Evolutionary conservation across 495 filamentous ascomycete species (phyloP).

Genomic region (Penicillium silybi): DNA sequence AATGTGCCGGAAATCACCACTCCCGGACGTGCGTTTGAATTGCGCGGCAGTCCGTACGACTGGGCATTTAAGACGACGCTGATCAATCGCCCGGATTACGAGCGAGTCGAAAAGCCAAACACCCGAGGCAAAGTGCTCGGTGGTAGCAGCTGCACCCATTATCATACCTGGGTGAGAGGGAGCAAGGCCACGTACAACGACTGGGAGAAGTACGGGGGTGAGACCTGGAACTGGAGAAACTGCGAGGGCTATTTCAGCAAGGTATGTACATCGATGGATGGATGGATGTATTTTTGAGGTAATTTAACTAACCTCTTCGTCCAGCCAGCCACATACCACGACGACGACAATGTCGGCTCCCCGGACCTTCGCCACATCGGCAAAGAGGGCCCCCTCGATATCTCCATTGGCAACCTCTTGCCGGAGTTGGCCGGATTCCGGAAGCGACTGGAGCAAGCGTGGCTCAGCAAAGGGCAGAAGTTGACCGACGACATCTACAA

Average conservation of each 20-base stretch:
- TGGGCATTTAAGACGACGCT: constrained; percentile 55
- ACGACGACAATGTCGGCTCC: constrained; percentile 30
- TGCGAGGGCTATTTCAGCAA: constrained; percentile 38
- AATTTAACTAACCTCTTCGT: no score
- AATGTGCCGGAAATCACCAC: constrained; percentile 39
- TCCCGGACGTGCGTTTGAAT: constrained; percentile 29
- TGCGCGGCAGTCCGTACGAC: constrained; percentile 35
- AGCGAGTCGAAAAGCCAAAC: constrained; percentile 54
- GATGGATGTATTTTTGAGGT: no score
- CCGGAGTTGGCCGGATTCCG: constrained; percentile 45
- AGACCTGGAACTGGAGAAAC: constrained; percentile 49
- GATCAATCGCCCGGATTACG: constrained; percentile 50
- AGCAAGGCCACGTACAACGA: constrained; percentile 46
- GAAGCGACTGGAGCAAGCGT: constrained; percentile 44
- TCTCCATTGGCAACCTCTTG: constrained; percentile 45
- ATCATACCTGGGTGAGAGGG: constrained; percentile 49
- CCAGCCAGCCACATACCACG: constrained; percentile 47
- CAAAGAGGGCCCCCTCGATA: constrained; percentile 33
- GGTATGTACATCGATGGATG: no score
- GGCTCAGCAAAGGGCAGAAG: constrained; percentile 29
- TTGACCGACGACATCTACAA: constrained; percentile 19
- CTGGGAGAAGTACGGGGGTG: constrained; percentile 47
- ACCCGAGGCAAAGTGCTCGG: constrained; percentile 47
- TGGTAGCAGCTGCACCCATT: constrained; percentile 42
- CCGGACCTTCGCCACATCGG: constrained; percentile 37